phyloP scores from a whole-genome alignment of 345 rosid species.

The Lenwebbia sp. region DNA sequence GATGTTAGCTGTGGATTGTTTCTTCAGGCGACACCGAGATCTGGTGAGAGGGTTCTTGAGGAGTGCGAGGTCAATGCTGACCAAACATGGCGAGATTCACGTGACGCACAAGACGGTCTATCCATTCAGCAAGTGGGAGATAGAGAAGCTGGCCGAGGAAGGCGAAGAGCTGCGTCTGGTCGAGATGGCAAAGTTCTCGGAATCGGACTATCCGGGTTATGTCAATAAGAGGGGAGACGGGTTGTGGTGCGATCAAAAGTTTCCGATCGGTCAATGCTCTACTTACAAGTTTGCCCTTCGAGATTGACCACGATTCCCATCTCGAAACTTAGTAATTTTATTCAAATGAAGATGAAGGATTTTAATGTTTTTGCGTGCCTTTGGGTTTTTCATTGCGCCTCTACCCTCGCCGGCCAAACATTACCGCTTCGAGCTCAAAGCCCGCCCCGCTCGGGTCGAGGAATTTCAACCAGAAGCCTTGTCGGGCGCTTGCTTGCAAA shows the following conservation, averaged over 20 bases:
- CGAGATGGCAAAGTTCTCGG: background rate
- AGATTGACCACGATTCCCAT: background rate
- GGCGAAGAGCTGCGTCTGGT: background rate
- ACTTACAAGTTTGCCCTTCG: slow-evolving; percentile 23
- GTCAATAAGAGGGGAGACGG: slow-evolving; percentile 38
- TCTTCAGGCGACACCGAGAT: slow-evolving; percentile 16
- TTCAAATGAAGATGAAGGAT: background rate
- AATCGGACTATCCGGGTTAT: slow-evolving; percentile 26
- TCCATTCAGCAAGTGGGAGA: slow-evolving; percentile 36
- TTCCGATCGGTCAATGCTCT: slow-evolving; percentile 23
- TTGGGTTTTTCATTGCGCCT: background rate
- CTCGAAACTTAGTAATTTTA: background rate
- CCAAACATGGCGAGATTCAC: slow-evolving; percentile 37
- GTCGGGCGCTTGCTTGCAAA: too few relatives aligned
- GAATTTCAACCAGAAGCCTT: too few relatives aligned
- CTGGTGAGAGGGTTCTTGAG: slow-evolving; percentile 33
- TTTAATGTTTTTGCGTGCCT: background rate
- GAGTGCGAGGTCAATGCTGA: slow-evolving; percentile 29
- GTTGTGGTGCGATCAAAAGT: slow-evolving; percentile 3
- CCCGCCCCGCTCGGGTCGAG: background rate
- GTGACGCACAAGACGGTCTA: slow-evolving; percentile 31
- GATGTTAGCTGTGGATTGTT: background rate
- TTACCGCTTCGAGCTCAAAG: background rate
- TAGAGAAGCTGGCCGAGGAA: slow-evolving; percentile 15
- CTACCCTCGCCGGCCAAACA: background rate